Conservation (phyloP, 2,329 filamentous ascomycete genomes). For the Aspergillus bombycis region DNA sequence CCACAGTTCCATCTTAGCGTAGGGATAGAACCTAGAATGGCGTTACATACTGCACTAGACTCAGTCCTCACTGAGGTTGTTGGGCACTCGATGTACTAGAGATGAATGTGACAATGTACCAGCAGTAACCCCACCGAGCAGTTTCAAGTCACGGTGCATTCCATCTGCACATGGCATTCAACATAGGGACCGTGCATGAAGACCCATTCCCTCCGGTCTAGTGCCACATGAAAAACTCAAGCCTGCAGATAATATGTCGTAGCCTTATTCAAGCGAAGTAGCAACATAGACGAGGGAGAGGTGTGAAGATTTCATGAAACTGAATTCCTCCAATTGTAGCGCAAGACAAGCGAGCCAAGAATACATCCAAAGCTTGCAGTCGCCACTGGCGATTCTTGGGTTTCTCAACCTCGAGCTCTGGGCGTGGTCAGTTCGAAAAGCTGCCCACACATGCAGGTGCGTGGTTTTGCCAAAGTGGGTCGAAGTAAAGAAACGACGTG, state of each 20-base stretch:
- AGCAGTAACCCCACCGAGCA: background rate
- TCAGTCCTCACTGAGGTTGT: background rate
- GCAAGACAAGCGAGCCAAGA: background rate
- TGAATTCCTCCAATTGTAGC: background rate
- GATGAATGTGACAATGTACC: background rate
- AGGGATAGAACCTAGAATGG: accelerated
- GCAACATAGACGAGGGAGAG: background rate
- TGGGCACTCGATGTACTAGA: background rate
- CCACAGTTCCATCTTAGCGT: background rate
- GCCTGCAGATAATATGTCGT: background rate
- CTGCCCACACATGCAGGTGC: background rate
- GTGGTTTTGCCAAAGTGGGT: background rate
- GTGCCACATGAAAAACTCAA: background rate
- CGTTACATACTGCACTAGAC: background rate
- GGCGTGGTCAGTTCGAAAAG: background rate
- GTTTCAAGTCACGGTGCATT: background rate
- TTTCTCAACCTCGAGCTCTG: background rate
- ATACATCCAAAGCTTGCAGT: background rate
- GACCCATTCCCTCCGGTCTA: background rate
- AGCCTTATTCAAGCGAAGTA: background rate
- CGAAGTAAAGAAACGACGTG: background rate
- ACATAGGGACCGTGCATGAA: background rate
- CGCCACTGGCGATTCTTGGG: background rate
- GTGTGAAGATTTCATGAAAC: background rate
- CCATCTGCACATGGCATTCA: background rate